Evolutionary conservation across 345 rosid genomes (phyloP).

Genomic region (Firmiana major): DNA sequence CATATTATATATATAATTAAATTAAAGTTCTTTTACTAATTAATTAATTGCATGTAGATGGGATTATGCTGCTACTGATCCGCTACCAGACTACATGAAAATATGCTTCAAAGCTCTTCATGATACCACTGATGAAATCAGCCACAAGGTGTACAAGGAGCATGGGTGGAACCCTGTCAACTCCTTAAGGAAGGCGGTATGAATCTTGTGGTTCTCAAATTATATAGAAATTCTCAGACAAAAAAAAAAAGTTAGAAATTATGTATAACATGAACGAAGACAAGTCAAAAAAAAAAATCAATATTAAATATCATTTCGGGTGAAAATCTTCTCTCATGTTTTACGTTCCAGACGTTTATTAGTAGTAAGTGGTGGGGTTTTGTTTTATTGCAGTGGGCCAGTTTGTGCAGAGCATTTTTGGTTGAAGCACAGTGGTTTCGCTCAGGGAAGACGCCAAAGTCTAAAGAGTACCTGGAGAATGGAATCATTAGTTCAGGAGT

Average conservation of each 20-base stretch:
- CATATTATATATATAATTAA: too few relatives aligned
- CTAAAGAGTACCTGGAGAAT: constrained; percentile 53
- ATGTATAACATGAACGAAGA: too few relatives aligned
- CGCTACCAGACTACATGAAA: constrained; percentile 40
- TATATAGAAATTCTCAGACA: too few relatives aligned
- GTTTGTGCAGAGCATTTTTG: constrained; percentile 50
- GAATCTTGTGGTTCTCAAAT: background rate
- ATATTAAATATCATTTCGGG: too few relatives aligned
- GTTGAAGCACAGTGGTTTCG: constrained; percentile 64
- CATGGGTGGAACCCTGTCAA: constrained; percentile 39
- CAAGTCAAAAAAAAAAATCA: too few relatives aligned
- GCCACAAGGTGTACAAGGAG: constrained; percentile 22
- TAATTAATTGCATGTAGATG: constrained; percentile 26
- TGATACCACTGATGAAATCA: constrained; percentile 36
- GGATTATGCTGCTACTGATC: constrained; percentile 31
- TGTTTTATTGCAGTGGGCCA: constrained; percentile 41
- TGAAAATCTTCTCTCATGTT: background rate
- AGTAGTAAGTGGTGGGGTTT: too few relatives aligned
- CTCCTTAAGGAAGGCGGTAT: constrained; percentile 43
- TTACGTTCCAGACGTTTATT: too few relatives aligned
- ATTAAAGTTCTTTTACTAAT: background rate
- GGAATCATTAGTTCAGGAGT: constrained; percentile 57
- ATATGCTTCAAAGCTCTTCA: constrained; percentile 43
- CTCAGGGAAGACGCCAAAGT: constrained; percentile 28
- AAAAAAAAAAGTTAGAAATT: too few relatives aligned